Conservation (phyloP, 2,329 filamentous ascomycete species). For the Colletotrichum musae region DNA sequence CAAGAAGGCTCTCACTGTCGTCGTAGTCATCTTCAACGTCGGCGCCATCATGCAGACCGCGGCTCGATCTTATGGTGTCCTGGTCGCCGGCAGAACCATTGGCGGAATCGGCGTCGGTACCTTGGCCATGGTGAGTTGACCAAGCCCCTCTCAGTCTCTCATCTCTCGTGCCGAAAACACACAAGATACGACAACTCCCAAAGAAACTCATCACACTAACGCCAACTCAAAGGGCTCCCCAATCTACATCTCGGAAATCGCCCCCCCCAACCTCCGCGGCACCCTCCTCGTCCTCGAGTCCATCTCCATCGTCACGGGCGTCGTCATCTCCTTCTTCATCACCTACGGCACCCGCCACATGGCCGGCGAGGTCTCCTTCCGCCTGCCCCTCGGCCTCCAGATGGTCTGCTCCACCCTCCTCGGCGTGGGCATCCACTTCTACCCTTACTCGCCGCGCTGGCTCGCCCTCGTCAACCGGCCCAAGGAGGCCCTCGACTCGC, state of each 20-base stretch:
- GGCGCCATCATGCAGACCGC: slow-evolving; percentile 58
- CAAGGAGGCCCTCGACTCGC: slow-evolving; percentile 54
- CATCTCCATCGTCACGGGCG: slow-evolving; percentile 66
- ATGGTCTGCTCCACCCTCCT: slow-evolving; percentile 57
- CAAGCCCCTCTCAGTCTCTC: background rate
- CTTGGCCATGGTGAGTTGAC: slow-evolving; percentile 45
- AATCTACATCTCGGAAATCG: slow-evolving; percentile 51
- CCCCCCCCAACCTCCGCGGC: slow-evolving; percentile 56
- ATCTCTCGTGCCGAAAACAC: background rate
- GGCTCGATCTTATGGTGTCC: slow-evolving; percentile 44
- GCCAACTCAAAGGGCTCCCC: slow-evolving; percentile 43
- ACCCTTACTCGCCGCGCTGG: slow-evolving; percentile 63
- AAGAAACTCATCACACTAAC: background rate
- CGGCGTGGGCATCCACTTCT: slow-evolving; percentile 58
- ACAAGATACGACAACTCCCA: background rate
- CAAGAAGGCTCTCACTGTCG: slow-evolving; percentile 58
- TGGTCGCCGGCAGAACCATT: slow-evolving; percentile 49
- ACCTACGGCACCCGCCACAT: slow-evolving; percentile 66
- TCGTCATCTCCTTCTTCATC: slow-evolving; percentile 68
- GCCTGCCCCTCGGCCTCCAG: slow-evolving; percentile 63
- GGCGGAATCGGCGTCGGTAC: slow-evolving; percentile 51
- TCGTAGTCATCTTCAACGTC: slow-evolving; percentile 56
- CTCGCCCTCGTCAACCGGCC: slow-evolving; percentile 55
- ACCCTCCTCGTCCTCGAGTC: slow-evolving; percentile 64
- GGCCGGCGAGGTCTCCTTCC: slow-evolving; percentile 56